Percentiles rank a stretch among this genome's conserved stretches.
phyloP scores from a whole-genome alignment of 345 rosid genomes.

The thale cress (Arabidopsis thaliana) region TAIR10.1 NC_003076.8:8462001-8462500 shows the following conservation, averaged over 20 bases:
- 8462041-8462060: conserved; percentile 91
- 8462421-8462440: conserved; percentile 65
- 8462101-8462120: conserved; percentile 91
- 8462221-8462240: conserved; percentile 22
- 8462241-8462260: conserved; percentile 3
- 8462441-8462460: conserved; percentile 94
- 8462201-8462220: conserved; percentile 8
- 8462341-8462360: conserved; percentile 13
- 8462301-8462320: conserved; percentile 14
- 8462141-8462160: conserved; percentile 36
- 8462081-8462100: conserved; percentile 83
- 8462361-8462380: conserved; percentile 25
- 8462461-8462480: conserved; percentile 97
- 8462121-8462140: conserved; percentile 96
- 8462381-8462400: conserved; percentile 17
- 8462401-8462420: conserved; percentile 14
- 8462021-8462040: conserved; percentile 93
- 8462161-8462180: conserved; percentile 31
- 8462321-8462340: neutral
- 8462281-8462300: conserved; percentile 14
- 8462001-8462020: conserved; percentile 88
- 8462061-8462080: conserved; percentile 90
- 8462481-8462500: conserved; percentile 97
- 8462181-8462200: conserved; percentile 14
- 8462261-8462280: conserved; percentile 16